Base-by-base conservation (phyloP, 78 protist species). In the Chrysochromulina parva region DNA sequence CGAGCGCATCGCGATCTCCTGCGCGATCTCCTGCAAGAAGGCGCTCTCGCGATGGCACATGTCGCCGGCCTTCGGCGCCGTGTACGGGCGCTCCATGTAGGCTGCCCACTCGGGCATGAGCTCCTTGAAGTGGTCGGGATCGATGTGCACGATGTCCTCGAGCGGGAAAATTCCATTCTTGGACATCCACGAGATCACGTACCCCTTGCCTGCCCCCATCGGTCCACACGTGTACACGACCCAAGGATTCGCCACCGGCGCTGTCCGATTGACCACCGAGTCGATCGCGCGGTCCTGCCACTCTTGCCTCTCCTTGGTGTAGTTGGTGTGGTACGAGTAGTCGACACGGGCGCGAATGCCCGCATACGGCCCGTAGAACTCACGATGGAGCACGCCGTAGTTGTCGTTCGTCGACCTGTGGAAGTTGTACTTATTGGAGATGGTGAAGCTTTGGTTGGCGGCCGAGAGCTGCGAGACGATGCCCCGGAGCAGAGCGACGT, bases 61-160 rank as follows among this genome's bases (percentile, higher is more conserved):
- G 47, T 7, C 9, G 14, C 87, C 87, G 28, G 87, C 87, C 53
- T 6, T 1, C 24, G 3, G 38, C 52, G n/a, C 59, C 38, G 38
- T 38, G 38, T 38, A 38, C 38, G 38, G 38, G 67, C 65, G 87
- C 52, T 4, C 5, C 65, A 55, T 50, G 87, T 81, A 81, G 1
- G 5, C 87, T 7, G 2, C 6, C 87, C 87, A 81, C 62, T 81
- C 87, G 47, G 87, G 87, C n/a, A 81, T 2, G 38, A 13, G 20
- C 47, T 7, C 14, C 65, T 81, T 81, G 87, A 81, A 81, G 52
- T 19, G 17, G 65, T 81, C 87, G 52, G 65, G n/a, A 65, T 81
- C 87, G 65, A 81, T 81, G 28, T 81, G 58, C 87, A 81, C 87
- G 87, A 81, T 55, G 87, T 81, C 22, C 87, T 81, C 87, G 28